Percentiles rank a stretch among this genome's conserved stretches.
phyloP scores from a whole-genome alignment of 176 grass and related monocot genomes.

The Eragrostis curvula region DNA sequence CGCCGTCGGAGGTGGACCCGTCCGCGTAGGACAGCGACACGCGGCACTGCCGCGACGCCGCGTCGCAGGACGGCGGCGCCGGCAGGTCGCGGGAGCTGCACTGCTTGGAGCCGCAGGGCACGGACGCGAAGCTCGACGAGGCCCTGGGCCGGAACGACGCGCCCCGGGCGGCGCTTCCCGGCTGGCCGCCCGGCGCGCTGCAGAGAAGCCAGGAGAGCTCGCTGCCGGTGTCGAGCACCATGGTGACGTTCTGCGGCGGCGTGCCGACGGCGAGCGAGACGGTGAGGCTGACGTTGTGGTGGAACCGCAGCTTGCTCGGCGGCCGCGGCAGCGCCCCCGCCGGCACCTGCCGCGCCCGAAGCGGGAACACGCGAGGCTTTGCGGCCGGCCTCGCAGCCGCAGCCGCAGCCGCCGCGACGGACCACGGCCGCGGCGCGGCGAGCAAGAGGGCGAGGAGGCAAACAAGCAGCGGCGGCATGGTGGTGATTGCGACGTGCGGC shows the following conservation, averaged over 20 bases:
- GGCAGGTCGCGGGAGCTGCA: conserved; percentile 75
- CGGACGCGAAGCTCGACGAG: conserved; percentile 67
- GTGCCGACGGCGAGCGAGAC: conserved; percentile 82
- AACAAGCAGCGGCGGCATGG: conserved; percentile 41
- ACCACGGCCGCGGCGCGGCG: conserved; percentile 15
- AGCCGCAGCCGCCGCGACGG: neutral
- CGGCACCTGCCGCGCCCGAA: conserved; percentile 63
- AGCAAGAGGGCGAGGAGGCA: conserved; percentile 34
- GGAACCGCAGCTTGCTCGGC: conserved; percentile 90
- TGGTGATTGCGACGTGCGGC: conserved; percentile 32
- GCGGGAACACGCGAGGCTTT: conserved; percentile 52
- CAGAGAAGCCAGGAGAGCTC: conserved; percentile 97
- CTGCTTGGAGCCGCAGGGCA: conserved; percentile 75
- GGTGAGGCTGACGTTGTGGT: conserved; percentile 92
- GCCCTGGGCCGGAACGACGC: conserved; percentile 45
- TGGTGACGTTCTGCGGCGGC: conserved; percentile 81
- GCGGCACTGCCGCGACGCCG: conserved; percentile 54
- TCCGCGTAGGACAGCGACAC: conserved; percentile 86
- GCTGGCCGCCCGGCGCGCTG: neutral
- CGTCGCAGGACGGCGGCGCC: conserved; percentile 70
- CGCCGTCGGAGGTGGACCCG: conserved; percentile 79
- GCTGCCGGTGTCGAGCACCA: conserved; percentile 97
- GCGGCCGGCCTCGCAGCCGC: neutral
- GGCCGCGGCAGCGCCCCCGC: conserved; percentile 52
- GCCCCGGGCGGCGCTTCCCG: conserved; percentile 23